Percentiles rank a stretch among this genome's conserved stretches.
Conservation (phyloP, 2,329 filamentous ascomycete species). For the Cladobotryum mycophilum region DNA sequence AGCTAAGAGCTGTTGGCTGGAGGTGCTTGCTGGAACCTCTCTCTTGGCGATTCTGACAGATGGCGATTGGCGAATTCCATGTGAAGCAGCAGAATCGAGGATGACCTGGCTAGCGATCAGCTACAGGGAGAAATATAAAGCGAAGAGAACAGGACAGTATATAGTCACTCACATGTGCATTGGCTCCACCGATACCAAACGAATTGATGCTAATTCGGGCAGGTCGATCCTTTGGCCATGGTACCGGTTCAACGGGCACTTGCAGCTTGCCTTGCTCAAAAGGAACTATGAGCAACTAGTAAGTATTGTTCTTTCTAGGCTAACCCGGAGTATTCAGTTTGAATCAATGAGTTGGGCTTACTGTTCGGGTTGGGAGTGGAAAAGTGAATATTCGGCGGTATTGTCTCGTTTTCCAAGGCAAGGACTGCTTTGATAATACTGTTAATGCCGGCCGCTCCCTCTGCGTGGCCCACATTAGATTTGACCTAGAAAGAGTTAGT, state of each 20-base stretch:
- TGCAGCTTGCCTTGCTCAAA: slow-evolving; percentile 18
- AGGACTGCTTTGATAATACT: slow-evolving; percentile 38
- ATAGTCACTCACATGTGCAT: slow-evolving; percentile 23
- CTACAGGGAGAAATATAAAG: too few species aligned
- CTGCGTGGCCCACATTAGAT: slow-evolving; percentile 37
- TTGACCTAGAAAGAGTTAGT: slow-evolving; percentile 23
- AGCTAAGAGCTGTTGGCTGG: too few species aligned
- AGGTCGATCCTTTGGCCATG: slow-evolving; percentile 29
- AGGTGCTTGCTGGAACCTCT: too few species aligned
- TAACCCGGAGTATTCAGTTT: too few species aligned
- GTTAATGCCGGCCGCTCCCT: slow-evolving; percentile 37
- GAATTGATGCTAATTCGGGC: slow-evolving; percentile 25
- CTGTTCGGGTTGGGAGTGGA: slow-evolving; percentile 30
- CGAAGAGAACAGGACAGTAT: too few species aligned
- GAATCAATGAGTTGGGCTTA: not conserved
- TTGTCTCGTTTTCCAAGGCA: slow-evolving; percentile 32
- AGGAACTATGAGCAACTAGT: too few species aligned
- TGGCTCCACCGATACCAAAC: slow-evolving; percentile 32
- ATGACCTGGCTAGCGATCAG: not conserved
- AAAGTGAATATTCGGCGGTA: slow-evolving; percentile 36
- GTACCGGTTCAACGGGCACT: slow-evolving; percentile 23
- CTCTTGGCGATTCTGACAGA: too few species aligned
- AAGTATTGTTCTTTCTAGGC: too few species aligned
- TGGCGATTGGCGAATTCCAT: not conserved
- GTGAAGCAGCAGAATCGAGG: not conserved